A percentile compares a stretch with the other conserved stretches of the same genome.
Evolutionary conservation across 2,329 filamentous ascomycete species (phyloP).

Genomic region (Pseudogymnoascus sp.): DNA sequence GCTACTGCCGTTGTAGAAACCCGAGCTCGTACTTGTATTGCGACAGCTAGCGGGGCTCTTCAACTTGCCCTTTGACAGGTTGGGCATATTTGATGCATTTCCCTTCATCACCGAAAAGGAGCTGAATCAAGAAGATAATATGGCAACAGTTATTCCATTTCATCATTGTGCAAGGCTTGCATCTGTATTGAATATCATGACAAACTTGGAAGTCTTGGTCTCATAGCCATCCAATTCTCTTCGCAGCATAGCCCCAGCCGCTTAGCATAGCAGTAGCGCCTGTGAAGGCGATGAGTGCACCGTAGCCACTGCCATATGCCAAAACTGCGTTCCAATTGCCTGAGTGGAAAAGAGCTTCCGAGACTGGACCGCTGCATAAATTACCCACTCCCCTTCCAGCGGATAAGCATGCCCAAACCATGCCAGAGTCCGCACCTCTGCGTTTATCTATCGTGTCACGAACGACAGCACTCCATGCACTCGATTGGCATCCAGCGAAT

Average conservation of each 20-base stretch:
- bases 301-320: slow-evolving; percentile 40
- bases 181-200: neutral
- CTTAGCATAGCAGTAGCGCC: slow-evolving; percentile 40
- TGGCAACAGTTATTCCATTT: neutral
- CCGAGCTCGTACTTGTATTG: too few relatives aligned
- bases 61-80: neutral
- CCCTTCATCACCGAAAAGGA: neutral
- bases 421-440: slow-evolving; percentile 11
- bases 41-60: neutral
- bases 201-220: neutral
- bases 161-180: neutral
- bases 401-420: slow-evolving; percentile 35
- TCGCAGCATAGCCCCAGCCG: slow-evolving; percentile 27
- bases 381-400: slow-evolving; percentile 55
- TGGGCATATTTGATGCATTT: neutral
- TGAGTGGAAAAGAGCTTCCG: slow-evolving; percentile 39
- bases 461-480: slow-evolving; percentile 33
- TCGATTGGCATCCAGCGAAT: slow-evolving; percentile 43
- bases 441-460: neutral
- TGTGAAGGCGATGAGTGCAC: slow-evolving; percentile 43
- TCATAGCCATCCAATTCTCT: neutral
- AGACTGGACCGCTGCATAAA: slow-evolving; percentile 45
- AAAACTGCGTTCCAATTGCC: slow-evolving; percentile 19
- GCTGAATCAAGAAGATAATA: neutral
- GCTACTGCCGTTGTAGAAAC: too few relatives aligned